Evolutionary conservation across 768 basidiomycete genomes (phyloP).

Genomic region (Amanita polypyramis): DNA sequence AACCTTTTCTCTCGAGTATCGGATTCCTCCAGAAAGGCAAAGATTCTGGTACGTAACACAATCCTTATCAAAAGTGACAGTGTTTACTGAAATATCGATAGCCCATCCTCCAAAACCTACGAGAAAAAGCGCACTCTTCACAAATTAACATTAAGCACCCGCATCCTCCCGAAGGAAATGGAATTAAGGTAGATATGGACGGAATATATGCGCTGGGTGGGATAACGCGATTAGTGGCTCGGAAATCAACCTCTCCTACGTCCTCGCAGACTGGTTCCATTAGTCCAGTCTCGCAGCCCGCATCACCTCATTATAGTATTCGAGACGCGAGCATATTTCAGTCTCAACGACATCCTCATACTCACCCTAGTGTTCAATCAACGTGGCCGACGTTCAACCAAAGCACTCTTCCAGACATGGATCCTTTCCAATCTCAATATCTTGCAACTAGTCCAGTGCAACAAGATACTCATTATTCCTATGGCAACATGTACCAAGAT

Average conservation of each 20-base stretch:
- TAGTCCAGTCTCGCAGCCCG: conserved; percentile 33
- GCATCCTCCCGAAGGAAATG: conserved; percentile 13
- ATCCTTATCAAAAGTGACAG: background rate
- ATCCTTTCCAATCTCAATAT: conserved; percentile 9
- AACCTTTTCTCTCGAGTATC: conserved; percentile 46
- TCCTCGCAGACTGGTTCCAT: conserved; percentile 32
- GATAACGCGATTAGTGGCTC: conserved; percentile 50
- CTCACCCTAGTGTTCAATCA: conserved; percentile 1
- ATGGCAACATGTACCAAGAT: conserved; percentile 10
- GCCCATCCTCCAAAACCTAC: conserved; percentile 54
- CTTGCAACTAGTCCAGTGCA: background rate
- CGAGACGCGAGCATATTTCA: conserved; percentile 9
- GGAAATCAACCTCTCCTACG: conserved; percentile 37
- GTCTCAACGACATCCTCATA: conserved; percentile 8
- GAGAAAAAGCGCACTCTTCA: conserved; percentile 39
- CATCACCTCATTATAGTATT: conserved; percentile 23
- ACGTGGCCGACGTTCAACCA: conserved; percentile 7
- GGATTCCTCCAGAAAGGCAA: conserved; percentile 40
- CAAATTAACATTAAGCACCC: conserved; percentile 20
- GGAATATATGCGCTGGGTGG: conserved; percentile 54
- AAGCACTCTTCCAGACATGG: background rate
- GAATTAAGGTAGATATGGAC: conserved; percentile 49
- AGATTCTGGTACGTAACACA: conserved; percentile 42
- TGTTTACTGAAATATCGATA: conserved; percentile 15
- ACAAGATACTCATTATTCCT: conserved; percentile 3